Evolutionary conservation across 345 rosid species (phyloP), one percentile per base, ranked within the genome.

Genomic region (Viola odorata): DNA sequence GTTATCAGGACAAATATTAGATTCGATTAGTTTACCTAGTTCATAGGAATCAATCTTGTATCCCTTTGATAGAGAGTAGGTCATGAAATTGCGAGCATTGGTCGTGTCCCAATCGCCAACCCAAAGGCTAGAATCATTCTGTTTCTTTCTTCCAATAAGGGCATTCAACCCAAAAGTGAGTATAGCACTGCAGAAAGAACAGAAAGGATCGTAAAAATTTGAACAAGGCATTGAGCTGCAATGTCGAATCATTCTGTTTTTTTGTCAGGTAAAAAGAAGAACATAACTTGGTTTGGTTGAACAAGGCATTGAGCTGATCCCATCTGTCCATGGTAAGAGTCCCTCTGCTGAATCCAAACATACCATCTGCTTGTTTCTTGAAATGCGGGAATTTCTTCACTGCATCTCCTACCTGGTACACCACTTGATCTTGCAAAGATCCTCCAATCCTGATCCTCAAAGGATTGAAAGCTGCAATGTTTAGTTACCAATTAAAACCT

Each of bases 1-100:
- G 5, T 40, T 1, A 4, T 12, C 9, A 0, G 1, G 10, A 41
- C 32, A 14, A n/a, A 1, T 9, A 12, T 14, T 8, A 14, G 32
- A 57, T 14, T 5, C 6, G 12, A 0, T n/a, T 32, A 42, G 17
- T 12, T 53, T 74, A 82, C 90, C 91, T 0, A 79, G 41, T 72
- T 86, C 87, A 17, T 80, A 86, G 0, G 94, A 80, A 12, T 86
- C 82, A 14, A 86, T 76, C 45, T 72, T 72, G 73, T 82, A 74
- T 62, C 87, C 90, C 60, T 72, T 84, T 3, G 71, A 58, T 57
- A 68, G 12, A 0, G 85, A 69, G 39, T 86, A 82, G 2, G 63
- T 58, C 77, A 86, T 84, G 32, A 86, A 61, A 70, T 77, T 79
- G 0, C 55, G 65, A 8, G 90, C 75, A 50, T 86, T 84, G 13